These are phyloP conservation scores for Pontederia crassipes DNA, from an alignment of 176 grass and related monocot genomes.

Conservation along the genomic window DNA sequence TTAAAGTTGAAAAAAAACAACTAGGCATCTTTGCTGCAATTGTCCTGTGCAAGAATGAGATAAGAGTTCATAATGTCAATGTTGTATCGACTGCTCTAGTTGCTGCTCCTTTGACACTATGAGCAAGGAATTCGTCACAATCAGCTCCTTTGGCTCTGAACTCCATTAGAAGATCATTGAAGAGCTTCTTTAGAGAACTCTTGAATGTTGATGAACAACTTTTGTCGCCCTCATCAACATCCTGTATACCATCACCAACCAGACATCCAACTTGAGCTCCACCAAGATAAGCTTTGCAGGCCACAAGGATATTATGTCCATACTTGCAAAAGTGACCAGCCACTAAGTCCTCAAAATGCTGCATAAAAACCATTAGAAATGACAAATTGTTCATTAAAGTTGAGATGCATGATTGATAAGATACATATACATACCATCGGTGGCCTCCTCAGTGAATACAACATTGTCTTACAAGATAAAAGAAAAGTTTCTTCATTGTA, in stretches of 20 bases:
- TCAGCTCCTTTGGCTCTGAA: conserved; percentile 37
- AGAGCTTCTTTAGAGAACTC: conserved; percentile 28
- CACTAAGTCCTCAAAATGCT: conserved; percentile 69
- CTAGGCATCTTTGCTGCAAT: too few species aligned
- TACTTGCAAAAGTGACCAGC: conserved; percentile 47
- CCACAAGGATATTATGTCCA: conserved; percentile 40
- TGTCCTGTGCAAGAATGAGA: too few species aligned
- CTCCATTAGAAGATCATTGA: conserved; percentile 31
- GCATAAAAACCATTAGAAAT: conserved; percentile 11
- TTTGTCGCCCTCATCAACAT: conserved; percentile 63
- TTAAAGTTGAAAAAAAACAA: too few species aligned
- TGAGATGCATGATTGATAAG: background rate
- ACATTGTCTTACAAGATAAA: conserved; percentile 66
- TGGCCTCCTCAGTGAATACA: conserved; percentile 47
- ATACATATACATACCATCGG: conserved; percentile 48
- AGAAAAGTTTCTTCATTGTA: conserved; percentile 65
- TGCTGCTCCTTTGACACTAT: conserved; percentile 16
- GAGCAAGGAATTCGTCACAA: conserved; percentile 35
- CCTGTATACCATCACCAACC: conserved; percentile 37
- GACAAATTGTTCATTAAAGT: background rate
- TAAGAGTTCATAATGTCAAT: conserved; percentile 17
- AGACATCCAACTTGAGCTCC: conserved; percentile 77
- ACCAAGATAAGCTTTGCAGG: conserved; percentile 60
- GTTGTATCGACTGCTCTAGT: conserved; percentile 12
- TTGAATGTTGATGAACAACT: conserved; percentile 51